Evolutionary conservation across 2,329 filamentous ascomycete genomes (phyloP), one percentile per base, ranked within the genome.

Genomic region (Trichoderma sp.): DNA sequence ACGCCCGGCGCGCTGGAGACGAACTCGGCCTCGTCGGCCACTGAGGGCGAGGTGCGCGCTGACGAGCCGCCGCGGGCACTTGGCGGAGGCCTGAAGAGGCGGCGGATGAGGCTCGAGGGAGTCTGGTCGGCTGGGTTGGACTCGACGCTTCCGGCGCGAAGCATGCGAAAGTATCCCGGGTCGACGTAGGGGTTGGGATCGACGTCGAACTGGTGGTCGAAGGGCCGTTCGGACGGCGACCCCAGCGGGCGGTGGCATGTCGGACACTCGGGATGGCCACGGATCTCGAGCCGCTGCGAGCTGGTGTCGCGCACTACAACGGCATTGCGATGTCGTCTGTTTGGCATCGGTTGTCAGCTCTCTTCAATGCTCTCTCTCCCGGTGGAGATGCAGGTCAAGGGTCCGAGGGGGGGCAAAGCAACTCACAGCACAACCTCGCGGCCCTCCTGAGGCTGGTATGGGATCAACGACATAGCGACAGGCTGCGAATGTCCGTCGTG

Each of bases 111-210:
- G 66, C 82, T 86, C 12, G 82, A 78, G 0, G 83, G 81, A 17
- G 77, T 74, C 69, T 74, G 81, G 71, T 77, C 79, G 59, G 50
- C 3, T 69, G 73, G 77, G 67, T 72, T 80, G 74, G 77, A 82
- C 76, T 76, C 81, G 76, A 74, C 63, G 69, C 80, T 74, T 75
- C 80, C 77, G 72, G 82, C 76, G 77, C 88, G 90, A 47, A 99
- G 88, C 90, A 98, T 93, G 72, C 92, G 92, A 78, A 99, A 99
- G 81, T 99, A 99, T 59, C 93, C 88, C 2, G 93, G 93, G 72
- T 93, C 90, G 71, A 97, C 90, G 74, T 93, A 98, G 64, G 89
- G 85, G 56, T 90, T 84, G 41, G 79, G 78, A 58, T 76, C 73
- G 39, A 78, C 71, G 48, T 72, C 76, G 63, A 72, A 76, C 5